These are phyloP conservation scores for Pseudogymnoascus sp. DNA, from an alignment of 2,329 filamentous ascomycete genomes.

Conservation along the genomic window DNA sequence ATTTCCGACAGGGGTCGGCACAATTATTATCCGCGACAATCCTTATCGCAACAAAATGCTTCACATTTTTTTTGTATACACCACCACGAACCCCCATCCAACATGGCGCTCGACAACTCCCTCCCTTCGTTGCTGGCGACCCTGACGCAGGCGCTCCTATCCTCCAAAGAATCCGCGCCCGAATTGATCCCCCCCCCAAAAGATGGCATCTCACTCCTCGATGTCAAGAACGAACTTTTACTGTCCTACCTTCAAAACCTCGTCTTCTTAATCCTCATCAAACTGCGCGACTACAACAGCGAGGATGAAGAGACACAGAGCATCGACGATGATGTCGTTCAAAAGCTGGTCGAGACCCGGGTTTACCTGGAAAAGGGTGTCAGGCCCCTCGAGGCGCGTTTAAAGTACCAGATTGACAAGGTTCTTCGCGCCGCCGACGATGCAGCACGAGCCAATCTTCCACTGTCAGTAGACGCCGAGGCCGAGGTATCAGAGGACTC, in stretches of 20 bases:
- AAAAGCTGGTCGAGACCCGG: constrained; percentile 84
- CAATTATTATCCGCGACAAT: not conserved
- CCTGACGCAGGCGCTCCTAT: constrained; percentile 42
- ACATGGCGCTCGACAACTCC: constrained; percentile 42
- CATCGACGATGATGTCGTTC: constrained; percentile 60
- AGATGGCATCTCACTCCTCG: constrained; percentile 87
- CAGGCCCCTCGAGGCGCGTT: constrained; percentile 74
- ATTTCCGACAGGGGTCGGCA: not conserved
- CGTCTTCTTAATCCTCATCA: constrained; percentile 75
- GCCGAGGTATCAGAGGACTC: constrained; percentile 31
- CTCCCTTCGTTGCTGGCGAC: constrained; percentile 44
- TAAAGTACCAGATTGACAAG: constrained; percentile 95
- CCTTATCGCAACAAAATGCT: constrained; percentile 9
- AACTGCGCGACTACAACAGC: constrained; percentile 51
- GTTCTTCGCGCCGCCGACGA: constrained; percentile 82
- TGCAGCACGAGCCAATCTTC: constrained; percentile 18
- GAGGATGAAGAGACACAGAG: constrained; percentile 33
- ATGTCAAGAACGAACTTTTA: constrained; percentile 94
- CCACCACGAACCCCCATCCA: not conserved
- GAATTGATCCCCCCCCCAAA: constrained; percentile 61
- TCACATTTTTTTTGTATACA: constrained; percentile 12
- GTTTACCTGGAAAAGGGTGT: constrained; percentile 90
- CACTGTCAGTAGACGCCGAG: constrained; percentile 16
- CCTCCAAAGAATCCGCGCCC: constrained; percentile 59
- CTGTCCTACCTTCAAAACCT: constrained; percentile 93